These are phyloP conservation scores for Leishmania tropica DNA, from an alignment of 208 protist species.

Conservation along the genomic window DNA sequence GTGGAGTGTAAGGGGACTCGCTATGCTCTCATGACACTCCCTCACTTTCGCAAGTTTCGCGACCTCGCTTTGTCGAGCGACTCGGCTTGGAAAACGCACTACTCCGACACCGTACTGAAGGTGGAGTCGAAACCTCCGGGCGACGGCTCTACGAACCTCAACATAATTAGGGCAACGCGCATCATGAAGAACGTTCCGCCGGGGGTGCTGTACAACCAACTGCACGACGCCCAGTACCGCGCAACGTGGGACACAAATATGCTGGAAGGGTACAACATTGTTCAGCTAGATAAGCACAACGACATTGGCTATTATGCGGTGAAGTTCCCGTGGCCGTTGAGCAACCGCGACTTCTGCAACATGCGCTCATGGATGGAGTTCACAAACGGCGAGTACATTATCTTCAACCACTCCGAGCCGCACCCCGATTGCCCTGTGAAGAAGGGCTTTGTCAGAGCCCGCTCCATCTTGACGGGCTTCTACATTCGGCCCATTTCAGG, in stretches of 20 bases:
- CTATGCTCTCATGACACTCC: conserved; percentile 72
- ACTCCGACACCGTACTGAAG: conserved; percentile 38
- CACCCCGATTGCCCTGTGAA: conserved; percentile 78
- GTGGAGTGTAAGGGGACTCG: conserved; percentile 47
- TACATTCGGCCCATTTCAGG: conserved; percentile 62
- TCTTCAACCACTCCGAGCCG: conserved; percentile 91
- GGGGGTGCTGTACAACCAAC: conserved; percentile 77
- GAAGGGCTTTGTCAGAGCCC: conserved; percentile 76
- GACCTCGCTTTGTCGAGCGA: conserved; percentile 50
- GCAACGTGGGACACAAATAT: conserved; percentile 87
- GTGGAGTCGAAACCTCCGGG: conserved; percentile 67
- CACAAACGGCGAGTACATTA: conserved; percentile 88
- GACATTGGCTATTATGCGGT: conserved; percentile 91
- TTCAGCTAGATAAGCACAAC: conserved; percentile 79
- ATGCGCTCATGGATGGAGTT: conserved; percentile 93
- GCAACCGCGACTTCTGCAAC: conserved; percentile 93
- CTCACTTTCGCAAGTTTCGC: conserved; percentile 68
- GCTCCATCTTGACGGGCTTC: conserved; percentile 86
- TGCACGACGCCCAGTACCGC: conserved; percentile 88
- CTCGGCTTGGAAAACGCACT: conserved; percentile 52
- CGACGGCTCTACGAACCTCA: conserved; percentile 55
- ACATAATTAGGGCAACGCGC: conserved; percentile 75
- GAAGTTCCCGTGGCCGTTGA: conserved; percentile 87
- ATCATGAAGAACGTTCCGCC: conserved; percentile 74
- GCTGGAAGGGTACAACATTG: conserved; percentile 89